Evolutionary conservation across 345 rosid genomes (phyloP).

Genomic region (Abelmoschus esculentus): DNA sequence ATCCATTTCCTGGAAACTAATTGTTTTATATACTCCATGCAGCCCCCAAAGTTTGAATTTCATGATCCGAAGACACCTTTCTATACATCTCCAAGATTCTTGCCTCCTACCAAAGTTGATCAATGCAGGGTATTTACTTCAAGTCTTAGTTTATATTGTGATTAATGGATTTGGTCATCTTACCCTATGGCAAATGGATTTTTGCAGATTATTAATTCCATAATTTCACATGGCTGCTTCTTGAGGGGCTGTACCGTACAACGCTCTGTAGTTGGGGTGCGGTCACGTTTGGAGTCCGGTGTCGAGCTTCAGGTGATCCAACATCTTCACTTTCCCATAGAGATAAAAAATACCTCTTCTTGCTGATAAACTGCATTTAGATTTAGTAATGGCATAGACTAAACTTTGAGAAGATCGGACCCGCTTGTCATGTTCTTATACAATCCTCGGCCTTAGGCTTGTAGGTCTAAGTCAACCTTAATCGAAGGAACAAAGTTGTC

Average conservation of each 20-base stretch:
- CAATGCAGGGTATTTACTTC: slow-evolving; percentile 50
- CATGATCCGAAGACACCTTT: slow-evolving; percentile 76
- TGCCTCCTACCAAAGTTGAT: slow-evolving; percentile 88
- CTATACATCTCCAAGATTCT: slow-evolving; percentile 79
- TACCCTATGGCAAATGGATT: slow-evolving; percentile 10
- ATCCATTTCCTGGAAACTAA: not conserved
- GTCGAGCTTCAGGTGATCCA: slow-evolving; percentile 52
- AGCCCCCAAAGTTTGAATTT: slow-evolving; percentile 74
- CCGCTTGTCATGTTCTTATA: no score
- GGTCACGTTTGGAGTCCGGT: slow-evolving; percentile 71
- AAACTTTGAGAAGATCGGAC: no score
- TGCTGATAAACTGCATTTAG: not conserved
- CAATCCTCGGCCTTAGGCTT: no score
- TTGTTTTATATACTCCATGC: slow-evolving; percentile 14
- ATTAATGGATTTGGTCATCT: not conserved
- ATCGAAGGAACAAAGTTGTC: no score
- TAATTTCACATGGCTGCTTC: slow-evolving; percentile 88
- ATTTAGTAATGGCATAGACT: no score
- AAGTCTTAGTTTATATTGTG: not conserved
- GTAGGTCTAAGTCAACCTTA: no score
- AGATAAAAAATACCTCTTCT: not conserved
- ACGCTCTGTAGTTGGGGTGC: slow-evolving; percentile 67
- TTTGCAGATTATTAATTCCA: slow-evolving; percentile 60
- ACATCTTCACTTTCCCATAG: not conserved
- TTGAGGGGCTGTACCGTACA: slow-evolving; percentile 58